phyloP scores from a whole-genome alignment of 2,329 filamentous ascomycete genomes.

The Neofusicoccum ribis region DNA sequence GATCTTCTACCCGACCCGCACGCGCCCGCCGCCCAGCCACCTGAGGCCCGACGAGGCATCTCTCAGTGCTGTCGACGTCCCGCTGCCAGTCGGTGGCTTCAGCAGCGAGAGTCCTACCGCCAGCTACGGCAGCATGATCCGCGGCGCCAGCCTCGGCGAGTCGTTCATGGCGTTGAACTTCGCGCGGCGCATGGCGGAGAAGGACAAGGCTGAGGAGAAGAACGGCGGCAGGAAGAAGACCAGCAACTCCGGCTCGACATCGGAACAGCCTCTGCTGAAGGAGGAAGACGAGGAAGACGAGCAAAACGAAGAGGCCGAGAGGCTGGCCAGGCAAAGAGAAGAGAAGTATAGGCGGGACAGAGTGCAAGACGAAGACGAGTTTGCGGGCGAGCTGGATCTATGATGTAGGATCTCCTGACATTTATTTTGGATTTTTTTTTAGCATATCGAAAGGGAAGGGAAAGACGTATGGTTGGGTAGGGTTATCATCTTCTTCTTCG shows the following conservation, averaged over 20 bases:
- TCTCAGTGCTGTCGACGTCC: constrained; percentile 16
- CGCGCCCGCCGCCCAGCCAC: constrained; percentile 9
- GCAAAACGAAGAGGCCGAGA: not conserved
- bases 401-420: not conserved
- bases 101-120: constrained; percentile 4
- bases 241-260: not conserved
- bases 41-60: constrained; percentile 3
- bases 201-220: not conserved
- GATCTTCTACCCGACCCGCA: constrained; percentile 16
- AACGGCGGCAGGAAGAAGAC: not conserved
- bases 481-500: not conserved
- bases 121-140: constrained; percentile 5
- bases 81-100: constrained; percentile 18
- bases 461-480: not conserved
- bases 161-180: constrained; percentile 20
- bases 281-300: constrained; percentile 7
- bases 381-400: constrained; percentile 12
- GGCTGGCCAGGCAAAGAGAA: not conserved
- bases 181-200: constrained; percentile 17
- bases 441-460: not conserved
- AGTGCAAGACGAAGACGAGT: constrained; percentile 4
- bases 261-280: not conserved
- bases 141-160: constrained; percentile 14
- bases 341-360: not conserved
- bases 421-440: not conserved